Evolutionary conservation across 805 yeast genomes (phyloP).

Genomic region (Dipodascus geniculatus): DNA sequence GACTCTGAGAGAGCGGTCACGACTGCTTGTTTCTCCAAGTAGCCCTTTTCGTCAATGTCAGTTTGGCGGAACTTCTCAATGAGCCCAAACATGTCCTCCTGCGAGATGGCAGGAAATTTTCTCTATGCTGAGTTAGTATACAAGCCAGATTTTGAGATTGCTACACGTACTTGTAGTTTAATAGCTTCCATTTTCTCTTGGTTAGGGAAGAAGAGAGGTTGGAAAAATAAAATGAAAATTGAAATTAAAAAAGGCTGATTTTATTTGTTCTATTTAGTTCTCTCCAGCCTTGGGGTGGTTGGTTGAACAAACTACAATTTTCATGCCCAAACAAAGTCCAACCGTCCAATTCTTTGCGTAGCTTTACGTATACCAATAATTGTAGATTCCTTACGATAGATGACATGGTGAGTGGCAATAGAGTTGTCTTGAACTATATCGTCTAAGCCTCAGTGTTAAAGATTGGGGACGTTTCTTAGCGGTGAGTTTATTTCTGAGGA

Average conservation of each 20-base stretch:
- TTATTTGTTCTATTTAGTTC: not conserved
- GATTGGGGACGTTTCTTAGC: too few species aligned
- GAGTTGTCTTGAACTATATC: too few species aligned
- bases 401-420: not conserved
- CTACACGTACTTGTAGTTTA: slow-evolving; percentile 41
- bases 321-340: too few species aligned
- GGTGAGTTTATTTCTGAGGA: too few species aligned
- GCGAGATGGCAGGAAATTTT: slow-evolving; percentile 76
- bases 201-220: not conserved
- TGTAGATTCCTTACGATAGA: not conserved
- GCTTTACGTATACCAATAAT: too few species aligned
- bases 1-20: slow-evolving; percentile 69
- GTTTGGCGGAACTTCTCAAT: slow-evolving; percentile 80
- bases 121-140: slow-evolving; percentile 30
- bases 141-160: not conserved
- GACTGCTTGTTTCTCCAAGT: slow-evolving; percentile 84
- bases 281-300: not conserved
- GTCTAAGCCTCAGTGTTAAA: too few species aligned
- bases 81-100: slow-evolving; percentile 73
- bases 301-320: too few species aligned
- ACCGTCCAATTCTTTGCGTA: too few species aligned
- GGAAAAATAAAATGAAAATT: not conserved
- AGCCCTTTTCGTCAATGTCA: slow-evolving; percentile 87
- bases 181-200: slow-evolving; percentile 44
- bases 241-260: not conserved